Evolutionary conservation across 1,139 yeast genomes (phyloP), one percentile per base, ranked within the genome.

Genomic region (Citeromyces hawaiiensis): DNA sequence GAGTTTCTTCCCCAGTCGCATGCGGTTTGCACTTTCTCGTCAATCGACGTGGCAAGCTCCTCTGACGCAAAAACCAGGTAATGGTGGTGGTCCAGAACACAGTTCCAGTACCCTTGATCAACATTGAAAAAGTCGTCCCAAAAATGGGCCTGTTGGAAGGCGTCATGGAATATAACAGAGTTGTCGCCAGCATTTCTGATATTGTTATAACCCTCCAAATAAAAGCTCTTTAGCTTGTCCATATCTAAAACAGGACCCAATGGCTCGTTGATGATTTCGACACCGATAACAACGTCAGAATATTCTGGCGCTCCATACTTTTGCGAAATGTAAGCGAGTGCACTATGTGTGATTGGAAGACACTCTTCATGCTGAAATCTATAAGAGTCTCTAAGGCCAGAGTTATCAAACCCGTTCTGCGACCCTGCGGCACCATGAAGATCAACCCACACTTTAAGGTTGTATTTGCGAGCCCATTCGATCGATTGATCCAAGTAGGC

Each of bases 381-480:
- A 42, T 70, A 51, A 5, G 54, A 45, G 52, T 83, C 96, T 51
- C 96, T 71, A 45, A 74, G 63, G 16, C 98, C 98, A 9, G 96
- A 85, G 63, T 88, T 88, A 58, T 91, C 98, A 56, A 88, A 88
- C 16, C 97, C 96, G 56, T 88, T 88, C 61, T 88, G 97, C 16
- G 95, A 83, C n/a, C 96, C 97, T 38, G 96, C 93, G 23, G 86
- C 93, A 43, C 97, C 97, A 57, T 88, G 98, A 50, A 88, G 64
- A 58, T 88, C 98, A 41, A 88, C 69, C 96, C 96, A 86, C 17
- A 75, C 94, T 55, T 81, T 77, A 49, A 88, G 57, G 38, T 69
- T 71, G 49, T 76, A 52, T 16, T 66, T 62, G 42, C 73, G 60
- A 38, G 83, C 76, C 96, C 96, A 88, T 18, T 60, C 68, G 39